Conservation (phyloP, 2,329 filamentous ascomycete species). For the Helotiales sp. region DNA sequence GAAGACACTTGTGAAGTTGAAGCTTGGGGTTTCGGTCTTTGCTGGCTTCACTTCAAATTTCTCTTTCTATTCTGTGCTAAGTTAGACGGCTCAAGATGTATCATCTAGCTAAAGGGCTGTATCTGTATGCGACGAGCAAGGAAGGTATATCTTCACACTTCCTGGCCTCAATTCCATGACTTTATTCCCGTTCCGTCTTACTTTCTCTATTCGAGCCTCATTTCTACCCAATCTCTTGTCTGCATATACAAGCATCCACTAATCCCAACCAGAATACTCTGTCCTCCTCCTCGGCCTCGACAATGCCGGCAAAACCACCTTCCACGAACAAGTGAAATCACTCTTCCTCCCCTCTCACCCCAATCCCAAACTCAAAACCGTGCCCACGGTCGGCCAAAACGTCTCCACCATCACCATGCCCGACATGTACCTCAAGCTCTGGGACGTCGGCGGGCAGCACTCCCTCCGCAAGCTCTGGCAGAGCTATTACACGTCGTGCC, state of each 20-base stretch:
- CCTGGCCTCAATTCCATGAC: background rate
- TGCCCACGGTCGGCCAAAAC: constrained; percentile 97
- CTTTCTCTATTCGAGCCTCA: background rate
- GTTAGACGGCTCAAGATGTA: constrained; percentile 66
- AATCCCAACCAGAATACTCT: constrained; percentile 78
- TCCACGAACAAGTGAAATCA: constrained; percentile 94
- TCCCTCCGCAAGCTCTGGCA: constrained; percentile 91
- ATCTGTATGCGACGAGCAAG: constrained; percentile 95
- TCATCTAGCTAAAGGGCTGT: constrained; percentile 92
- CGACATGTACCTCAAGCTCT: constrained; percentile 97
- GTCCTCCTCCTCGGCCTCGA: constrained; percentile 96
- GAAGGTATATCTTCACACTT: constrained; percentile 69
- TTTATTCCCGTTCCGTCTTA: background rate
- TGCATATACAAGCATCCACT: background rate
- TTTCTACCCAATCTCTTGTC: background rate
- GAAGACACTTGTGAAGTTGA: background rate
- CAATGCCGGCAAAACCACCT: constrained; percentile 97
- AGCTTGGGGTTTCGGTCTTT: constrained; percentile 12
- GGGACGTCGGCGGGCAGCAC: constrained; percentile 96
- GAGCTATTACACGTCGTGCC: constrained; percentile 90
- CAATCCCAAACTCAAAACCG: constrained; percentile 78
- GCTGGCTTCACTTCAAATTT: background rate
- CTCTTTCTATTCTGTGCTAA: background rate
- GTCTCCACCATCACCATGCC: constrained; percentile 88
- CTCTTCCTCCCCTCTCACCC: constrained; percentile 71